Conservation (phyloP, 2,329 filamentous ascomycete species). For the Magnaporthiopsis rhizophila region DNA sequence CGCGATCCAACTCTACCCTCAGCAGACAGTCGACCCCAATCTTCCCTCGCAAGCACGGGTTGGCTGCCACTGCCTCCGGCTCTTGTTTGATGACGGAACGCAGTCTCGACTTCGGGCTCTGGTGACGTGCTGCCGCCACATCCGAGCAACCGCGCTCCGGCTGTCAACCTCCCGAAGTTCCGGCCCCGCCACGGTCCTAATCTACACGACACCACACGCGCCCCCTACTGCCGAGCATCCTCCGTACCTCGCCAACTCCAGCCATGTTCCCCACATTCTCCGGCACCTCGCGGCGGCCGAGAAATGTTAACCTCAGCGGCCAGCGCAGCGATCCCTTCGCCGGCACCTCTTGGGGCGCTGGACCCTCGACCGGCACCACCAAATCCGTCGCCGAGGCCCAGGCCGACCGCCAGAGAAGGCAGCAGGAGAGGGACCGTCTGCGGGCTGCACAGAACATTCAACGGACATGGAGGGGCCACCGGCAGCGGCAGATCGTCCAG, state of each 20-base stretch:
- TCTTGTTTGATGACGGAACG: too few relatives aligned
- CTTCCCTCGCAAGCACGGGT: too few relatives aligned
- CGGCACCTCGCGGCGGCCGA: constrained; percentile 72
- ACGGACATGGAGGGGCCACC: constrained; percentile 73
- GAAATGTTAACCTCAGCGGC: constrained; percentile 91
- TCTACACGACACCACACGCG: not conserved
- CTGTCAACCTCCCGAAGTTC: too few relatives aligned
- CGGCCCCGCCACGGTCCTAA: not conserved
- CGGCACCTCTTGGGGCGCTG: constrained; percentile 48
- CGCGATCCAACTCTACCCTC: too few relatives aligned
- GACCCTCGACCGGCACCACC: constrained; percentile 56
- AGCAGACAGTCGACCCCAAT: too few relatives aligned
- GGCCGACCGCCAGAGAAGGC: constrained; percentile 72
- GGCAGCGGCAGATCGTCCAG: constrained; percentile 49
- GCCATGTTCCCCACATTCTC: constrained; percentile 89
- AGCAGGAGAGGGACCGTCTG: constrained; percentile 70
- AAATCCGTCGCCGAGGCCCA: constrained; percentile 79
- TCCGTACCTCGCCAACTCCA: not conserved
- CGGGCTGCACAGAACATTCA: constrained; percentile 71
- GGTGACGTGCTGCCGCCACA: too few relatives aligned
- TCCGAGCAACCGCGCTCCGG: too few relatives aligned
- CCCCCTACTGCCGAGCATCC: not conserved
- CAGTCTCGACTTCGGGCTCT: too few relatives aligned
- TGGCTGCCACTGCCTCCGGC: not conserved
- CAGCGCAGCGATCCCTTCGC: constrained; percentile 72